Base-by-base conservation (phyloP, 192 early-diverging fungal genomes). In the Coemansia sp. region DNA sequence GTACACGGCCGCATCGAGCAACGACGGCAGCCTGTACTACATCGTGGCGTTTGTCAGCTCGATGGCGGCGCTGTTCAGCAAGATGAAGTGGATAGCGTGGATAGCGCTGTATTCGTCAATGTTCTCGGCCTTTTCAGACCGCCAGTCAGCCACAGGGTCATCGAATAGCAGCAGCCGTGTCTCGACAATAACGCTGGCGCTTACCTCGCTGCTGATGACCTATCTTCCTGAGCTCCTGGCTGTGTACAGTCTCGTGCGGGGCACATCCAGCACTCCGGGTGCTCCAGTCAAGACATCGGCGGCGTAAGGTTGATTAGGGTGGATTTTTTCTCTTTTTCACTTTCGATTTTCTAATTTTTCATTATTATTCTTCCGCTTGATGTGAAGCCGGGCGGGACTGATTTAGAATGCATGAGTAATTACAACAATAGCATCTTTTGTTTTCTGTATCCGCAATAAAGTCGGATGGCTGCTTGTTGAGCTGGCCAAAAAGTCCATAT, bases 21-120 rank as follows among this genome's bases (percentile, higher is more conserved):
- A 41, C 9, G 79, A 82, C 12, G 74, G 74, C 71, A 64, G 74
- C 62, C 48, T 82, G 12, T 82, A 82, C 74, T 82, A 82, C 41
- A 39, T 82, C 47, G 65, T 73, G 6, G 67, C 79, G 12, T 82
- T 82, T 69, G 65, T 48, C 42, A 68, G 74, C 65, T 73, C 79
- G 18, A 76, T 82, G 79, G 79, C 59, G 4, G 71, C 79, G 18
- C 61, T 82, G 42, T 70, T 82, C 46, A 60, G 73, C 59, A 76
- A 74, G 67, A 60, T 60, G 8, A 76, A 73, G 65, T 69, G 67
- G 64, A 58, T 73, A 41, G 79, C 68, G 9, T 82, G 79, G 79
- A 16, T 76, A 41, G 74, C 79, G 0, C 46, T 82, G 37, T 71
- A 68, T 51, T 46, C 74, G 9, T 69, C 79, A 36, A 58, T 82